Evolutionary conservation across 2,329 filamentous ascomycete species (phyloP).

Genomic region (Aspergillus sp.): DNA sequence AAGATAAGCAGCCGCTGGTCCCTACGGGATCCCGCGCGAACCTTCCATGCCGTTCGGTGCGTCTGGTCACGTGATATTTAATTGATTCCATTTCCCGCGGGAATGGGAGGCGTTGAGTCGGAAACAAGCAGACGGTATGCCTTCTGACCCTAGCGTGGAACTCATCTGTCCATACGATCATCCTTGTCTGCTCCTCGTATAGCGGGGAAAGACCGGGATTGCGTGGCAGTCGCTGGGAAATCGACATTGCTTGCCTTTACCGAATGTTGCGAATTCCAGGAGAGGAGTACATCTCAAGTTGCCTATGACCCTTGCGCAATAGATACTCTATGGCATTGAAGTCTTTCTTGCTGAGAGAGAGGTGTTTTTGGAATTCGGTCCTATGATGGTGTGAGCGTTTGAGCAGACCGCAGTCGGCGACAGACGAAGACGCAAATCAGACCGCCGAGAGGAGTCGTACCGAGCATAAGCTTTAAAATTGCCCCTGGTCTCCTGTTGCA

Average conservation of each 20-base stretch:
- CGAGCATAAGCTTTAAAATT: slow-evolving; percentile 44
- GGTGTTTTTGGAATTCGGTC: slow-evolving; percentile 71
- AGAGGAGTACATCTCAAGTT: slow-evolving; percentile 78
- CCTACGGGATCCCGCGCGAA: slow-evolving; percentile 14
- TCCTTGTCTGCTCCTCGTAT: too few relatives aligned
- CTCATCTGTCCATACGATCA: too few relatives aligned
- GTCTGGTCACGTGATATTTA: slow-evolving; percentile 12
- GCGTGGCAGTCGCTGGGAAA: background rate
- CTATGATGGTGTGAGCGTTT: slow-evolving; percentile 41
- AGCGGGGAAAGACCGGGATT: background rate
- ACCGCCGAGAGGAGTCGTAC: slow-evolving; percentile 25
- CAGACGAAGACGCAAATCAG: slow-evolving; percentile 1
- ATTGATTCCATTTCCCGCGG: too few relatives aligned
- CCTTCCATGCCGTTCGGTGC: slow-evolving; percentile 8
- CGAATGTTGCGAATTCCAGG: slow-evolving; percentile 75
- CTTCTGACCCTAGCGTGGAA: too few relatives aligned
- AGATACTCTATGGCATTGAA: slow-evolving; percentile 84
- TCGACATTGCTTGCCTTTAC: slow-evolving; percentile 17
- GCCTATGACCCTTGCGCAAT: slow-evolving; percentile 73
- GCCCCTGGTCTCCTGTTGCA: slow-evolving; percentile 34
- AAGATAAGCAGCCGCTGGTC: slow-evolving; percentile 18
- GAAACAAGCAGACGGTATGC: too few relatives aligned
- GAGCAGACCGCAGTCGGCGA: slow-evolving; percentile 4
- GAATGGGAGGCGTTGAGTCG: too few relatives aligned
- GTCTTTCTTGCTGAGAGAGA: slow-evolving; percentile 72